These are phyloP conservation scores for Hortaea werneckii DNA, from an alignment of 2,329 filamentous ascomycete genomes.

Conservation along the genomic window DNA sequence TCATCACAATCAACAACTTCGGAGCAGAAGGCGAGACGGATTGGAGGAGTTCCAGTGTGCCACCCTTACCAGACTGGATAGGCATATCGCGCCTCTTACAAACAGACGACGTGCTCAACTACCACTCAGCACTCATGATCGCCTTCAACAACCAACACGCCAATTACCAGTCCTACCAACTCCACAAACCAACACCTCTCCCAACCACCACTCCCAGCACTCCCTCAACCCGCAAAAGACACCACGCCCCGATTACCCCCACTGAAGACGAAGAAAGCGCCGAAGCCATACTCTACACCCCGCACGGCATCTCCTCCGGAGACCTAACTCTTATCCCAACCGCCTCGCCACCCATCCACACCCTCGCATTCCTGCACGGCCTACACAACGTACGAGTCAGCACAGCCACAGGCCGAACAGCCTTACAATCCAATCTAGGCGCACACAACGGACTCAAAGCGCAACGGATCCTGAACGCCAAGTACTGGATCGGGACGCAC, in stretches of 20 bases:
- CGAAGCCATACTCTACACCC: slow-evolving; percentile 51
- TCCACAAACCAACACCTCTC: slow-evolving; percentile 9
- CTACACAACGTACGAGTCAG: slow-evolving; percentile 50
- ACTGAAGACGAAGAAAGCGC: slow-evolving; percentile 26
- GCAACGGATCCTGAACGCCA: slow-evolving; percentile 42
- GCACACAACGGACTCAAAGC: slow-evolving; percentile 51
- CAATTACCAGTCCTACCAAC: slow-evolving; percentile 10
- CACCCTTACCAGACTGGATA: slow-evolving; percentile 49
- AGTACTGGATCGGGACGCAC: slow-evolving; percentile 57
- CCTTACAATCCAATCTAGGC: slow-evolving; percentile 53
- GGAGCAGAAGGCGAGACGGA: slow-evolving; percentile 24
- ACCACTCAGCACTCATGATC: slow-evolving; percentile 53
- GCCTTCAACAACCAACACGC: slow-evolving; percentile 35
- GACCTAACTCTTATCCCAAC: slow-evolving; percentile 34
- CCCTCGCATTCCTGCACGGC: slow-evolving; percentile 53
- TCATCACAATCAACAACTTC: slow-evolving; percentile 43
- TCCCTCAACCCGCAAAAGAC: background rate
- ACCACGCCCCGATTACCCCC: slow-evolving; percentile 6
- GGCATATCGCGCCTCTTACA: slow-evolving; percentile 49
- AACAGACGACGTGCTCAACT: slow-evolving; percentile 46
- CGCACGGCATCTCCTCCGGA: slow-evolving; percentile 47
- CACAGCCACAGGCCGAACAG: slow-evolving; percentile 14
- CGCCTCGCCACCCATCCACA: slow-evolving; percentile 39
- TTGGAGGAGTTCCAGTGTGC: slow-evolving; percentile 37
- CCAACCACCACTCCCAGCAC: background rate